phyloP scores from a whole-genome alignment of 306 rosid genomes.

The Canavalia gladiata region DNA sequence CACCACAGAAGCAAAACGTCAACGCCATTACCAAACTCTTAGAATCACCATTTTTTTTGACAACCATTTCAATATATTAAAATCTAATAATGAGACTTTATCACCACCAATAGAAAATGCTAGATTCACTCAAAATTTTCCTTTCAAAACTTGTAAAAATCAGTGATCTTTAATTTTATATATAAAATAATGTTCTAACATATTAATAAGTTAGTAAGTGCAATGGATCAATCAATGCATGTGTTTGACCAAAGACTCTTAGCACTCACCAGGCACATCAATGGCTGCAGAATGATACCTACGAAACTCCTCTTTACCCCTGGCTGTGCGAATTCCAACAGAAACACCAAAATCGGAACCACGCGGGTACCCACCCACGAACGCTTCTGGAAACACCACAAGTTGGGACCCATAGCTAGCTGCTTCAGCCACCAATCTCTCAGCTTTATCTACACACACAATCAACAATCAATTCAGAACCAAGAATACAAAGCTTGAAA shows the following conservation, averaged over 20 bases:
- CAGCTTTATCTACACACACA: constrained; percentile 79
- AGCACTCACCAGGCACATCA: constrained; percentile 77
- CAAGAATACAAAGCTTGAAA: neutral
- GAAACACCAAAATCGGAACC: constrained; percentile 79
- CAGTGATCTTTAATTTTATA: too few relatives aligned
- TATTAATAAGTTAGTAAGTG: too few relatives aligned
- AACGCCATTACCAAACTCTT: neutral
- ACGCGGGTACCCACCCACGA: constrained; percentile 94
- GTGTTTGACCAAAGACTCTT: neutral
- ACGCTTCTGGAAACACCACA: constrained; percentile 97
- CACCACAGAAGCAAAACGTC: neutral
- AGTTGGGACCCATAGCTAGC: constrained; percentile 84
- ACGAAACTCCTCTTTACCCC: constrained; percentile 91
- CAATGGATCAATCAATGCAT: too few relatives aligned
- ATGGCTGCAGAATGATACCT: constrained; percentile 86
- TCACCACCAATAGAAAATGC: too few relatives aligned
- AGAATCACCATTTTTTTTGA: neutral
- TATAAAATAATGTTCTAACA: too few relatives aligned
- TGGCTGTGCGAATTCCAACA: constrained; percentile 71
- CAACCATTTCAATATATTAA: neutral
- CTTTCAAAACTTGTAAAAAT: too few relatives aligned
- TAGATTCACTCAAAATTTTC: too few relatives aligned
- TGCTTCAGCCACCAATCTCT: constrained; percentile 88
- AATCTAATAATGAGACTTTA: neutral
- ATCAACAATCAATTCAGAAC: neutral